Evolutionary conservation across 176 grass and related monocot genomes (phyloP).

Genomic region (Tillandsia leiboldiana): DNA sequence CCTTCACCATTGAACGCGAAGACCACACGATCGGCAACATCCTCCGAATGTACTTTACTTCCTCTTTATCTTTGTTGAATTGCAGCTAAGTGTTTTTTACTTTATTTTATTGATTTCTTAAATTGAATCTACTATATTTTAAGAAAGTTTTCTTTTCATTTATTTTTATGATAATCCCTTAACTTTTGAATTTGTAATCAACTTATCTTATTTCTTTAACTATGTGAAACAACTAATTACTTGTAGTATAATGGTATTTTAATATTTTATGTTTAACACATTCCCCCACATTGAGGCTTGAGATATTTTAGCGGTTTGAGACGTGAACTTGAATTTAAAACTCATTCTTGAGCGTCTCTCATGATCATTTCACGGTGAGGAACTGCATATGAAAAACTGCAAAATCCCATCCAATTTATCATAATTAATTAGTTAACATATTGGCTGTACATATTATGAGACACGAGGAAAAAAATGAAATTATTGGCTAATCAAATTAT

Average conservation of each 20-base stretch:
- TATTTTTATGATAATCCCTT: background rate
- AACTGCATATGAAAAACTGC: background rate
- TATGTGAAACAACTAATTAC: too few species aligned
- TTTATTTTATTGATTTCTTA: too few species aligned
- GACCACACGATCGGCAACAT: conserved; percentile 50
- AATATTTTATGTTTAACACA: too few species aligned
- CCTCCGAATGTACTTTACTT: conserved; percentile 31
- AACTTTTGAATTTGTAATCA: background rate
- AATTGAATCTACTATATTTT: too few species aligned
- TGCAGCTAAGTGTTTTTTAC: background rate
- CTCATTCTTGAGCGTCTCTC: too few species aligned
- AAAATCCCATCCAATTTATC: background rate
- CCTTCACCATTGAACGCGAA: conserved; percentile 42
- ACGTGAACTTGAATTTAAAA: too few species aligned
- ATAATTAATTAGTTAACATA: background rate
- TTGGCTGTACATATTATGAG: background rate
- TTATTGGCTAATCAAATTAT: background rate
- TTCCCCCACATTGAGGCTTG: too few species aligned
- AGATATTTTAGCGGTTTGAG: too few species aligned
- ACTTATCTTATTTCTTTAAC: too few species aligned
- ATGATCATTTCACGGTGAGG: background rate
- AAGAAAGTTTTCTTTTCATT: background rate
- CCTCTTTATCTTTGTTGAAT: background rate
- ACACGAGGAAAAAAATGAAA: background rate
- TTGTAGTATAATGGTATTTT: too few species aligned